Conservation (phyloP, 2,329 filamentous ascomycete genomes). For the Colletotrichum trifolii region DNA sequence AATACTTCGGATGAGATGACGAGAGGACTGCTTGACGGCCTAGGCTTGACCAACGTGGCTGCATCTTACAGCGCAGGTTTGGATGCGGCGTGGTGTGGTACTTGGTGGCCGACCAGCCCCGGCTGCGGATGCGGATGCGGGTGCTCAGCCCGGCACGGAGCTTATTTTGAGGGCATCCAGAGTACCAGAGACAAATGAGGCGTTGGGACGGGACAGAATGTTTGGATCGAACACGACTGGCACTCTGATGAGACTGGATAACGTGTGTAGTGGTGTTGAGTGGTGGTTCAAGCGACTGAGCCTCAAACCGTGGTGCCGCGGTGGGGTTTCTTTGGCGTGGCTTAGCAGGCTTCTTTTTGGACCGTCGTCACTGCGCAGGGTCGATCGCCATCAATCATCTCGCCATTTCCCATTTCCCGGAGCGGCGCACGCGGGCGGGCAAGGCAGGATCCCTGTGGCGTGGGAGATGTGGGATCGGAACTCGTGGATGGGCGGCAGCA, state of each 20-base stretch:
- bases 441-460: constrained; percentile 7
- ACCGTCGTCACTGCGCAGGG: constrained; percentile 36
- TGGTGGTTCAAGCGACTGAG: constrained; percentile 30
- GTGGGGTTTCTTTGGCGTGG: constrained; percentile 25
- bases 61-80: too few relatives aligned
- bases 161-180: neutral
- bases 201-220: neutral
- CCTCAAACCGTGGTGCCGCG: constrained; percentile 33
- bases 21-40: neutral
- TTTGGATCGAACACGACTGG: neutral
- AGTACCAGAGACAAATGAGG: neutral
- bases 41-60: too few relatives aligned
- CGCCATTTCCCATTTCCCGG: constrained; percentile 23
- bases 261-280: neutral
- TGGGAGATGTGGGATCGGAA: constrained; percentile 22
- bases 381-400: constrained; percentile 27
- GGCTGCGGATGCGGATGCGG: neutral
- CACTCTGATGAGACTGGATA: neutral
- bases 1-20: constrained; percentile 31
- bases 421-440: constrained; percentile 21
- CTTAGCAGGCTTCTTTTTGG: constrained; percentile 25
- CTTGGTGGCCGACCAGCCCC: neutral
- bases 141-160: neutral
- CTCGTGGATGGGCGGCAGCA: constrained; percentile 10
- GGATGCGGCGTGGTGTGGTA: too few relatives aligned